Base-by-base conservation (phyloP, 2,329 filamentous ascomycete species). In the Colletotrichum aenigma region DNA sequence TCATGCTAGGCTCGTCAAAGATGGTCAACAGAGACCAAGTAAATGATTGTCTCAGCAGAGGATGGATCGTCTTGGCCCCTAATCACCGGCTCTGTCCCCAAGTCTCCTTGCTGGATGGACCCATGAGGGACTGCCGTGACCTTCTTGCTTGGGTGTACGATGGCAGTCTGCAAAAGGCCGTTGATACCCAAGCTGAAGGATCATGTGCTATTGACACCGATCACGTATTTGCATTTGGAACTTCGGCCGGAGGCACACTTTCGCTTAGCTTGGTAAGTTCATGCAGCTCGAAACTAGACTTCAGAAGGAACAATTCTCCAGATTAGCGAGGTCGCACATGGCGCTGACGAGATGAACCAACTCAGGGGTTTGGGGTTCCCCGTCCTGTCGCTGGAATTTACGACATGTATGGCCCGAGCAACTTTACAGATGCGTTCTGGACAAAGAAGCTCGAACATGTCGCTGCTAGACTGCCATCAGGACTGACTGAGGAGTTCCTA, bases 341-440 rank as follows among this genome's bases (percentile, higher is more conserved):
- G 32, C 34, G 34, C 66, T 74, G 26, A 74, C 66, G 34, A 15
- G 9, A 13, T 7, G 6, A 30, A 34, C 12, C 12, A 7, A 18
- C 21, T 7, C 52, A 86, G 84, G 86, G 84, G 13, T 87, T 84
- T 74, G 81, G 80, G 26, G 81, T 84, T 5, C 81, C 81, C 15
- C 83, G 80, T 12, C 81, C 82, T 2, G 82, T 83, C 2, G 80
- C 81, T 4, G 86, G 85, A 24, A 86, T 87, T 64, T 82, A 84
- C 61, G 81, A 84, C 74, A 81, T 87, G 78, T 87, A 87, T 77
- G 85, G 85, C n/a, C 82, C 85, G 2, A 84, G 83, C 30, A 81
- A 84, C 78, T 86, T 87, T 75, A 76, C 80, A 0, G 74, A 85
- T 58, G 77, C 82, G 1, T 84, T 84, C 78, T 87, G 85, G 86